Evolutionary conservation across 2,329 filamentous ascomycete species (phyloP).

Genomic region (Xylariomycetidae sp.): DNA sequence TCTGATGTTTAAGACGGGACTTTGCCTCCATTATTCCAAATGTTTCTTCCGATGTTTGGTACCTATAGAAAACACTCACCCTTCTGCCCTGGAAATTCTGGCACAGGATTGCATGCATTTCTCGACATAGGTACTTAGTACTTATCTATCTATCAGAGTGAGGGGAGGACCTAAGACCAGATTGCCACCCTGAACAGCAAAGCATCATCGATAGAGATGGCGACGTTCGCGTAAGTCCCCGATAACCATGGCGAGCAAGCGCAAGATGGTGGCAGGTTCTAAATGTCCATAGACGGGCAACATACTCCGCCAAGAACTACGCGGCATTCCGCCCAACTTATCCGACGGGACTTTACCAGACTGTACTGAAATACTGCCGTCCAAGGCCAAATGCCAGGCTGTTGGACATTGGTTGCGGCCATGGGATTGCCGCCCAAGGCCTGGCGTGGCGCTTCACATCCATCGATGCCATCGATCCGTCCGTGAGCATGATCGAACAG

Average conservation of each 20-base stretch:
- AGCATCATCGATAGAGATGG: slow-evolving; percentile 30
- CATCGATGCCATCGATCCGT: slow-evolving; percentile 51
- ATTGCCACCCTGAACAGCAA: background rate
- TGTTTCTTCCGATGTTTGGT: no score
- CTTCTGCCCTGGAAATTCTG: no score
- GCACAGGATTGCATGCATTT: background rate
- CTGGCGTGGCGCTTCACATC: slow-evolving; percentile 46
- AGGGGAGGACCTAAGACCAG: background rate
- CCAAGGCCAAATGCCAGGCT: slow-evolving; percentile 25
- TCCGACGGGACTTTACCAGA: slow-evolving; percentile 46
- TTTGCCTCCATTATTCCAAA: no score
- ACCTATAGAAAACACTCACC: no score
- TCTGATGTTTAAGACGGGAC: no score
- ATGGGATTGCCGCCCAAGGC: slow-evolving; percentile 50
- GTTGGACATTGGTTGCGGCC: slow-evolving; percentile 59
- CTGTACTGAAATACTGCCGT: slow-evolving; percentile 48
- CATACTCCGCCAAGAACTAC: slow-evolving; percentile 52
- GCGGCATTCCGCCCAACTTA: slow-evolving; percentile 56
- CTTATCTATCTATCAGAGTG: background rate
- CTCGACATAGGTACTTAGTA: no score
- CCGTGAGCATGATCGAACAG: slow-evolving; percentile 49
- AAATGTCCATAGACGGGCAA: slow-evolving; percentile 38
- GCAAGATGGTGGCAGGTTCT: slow-evolving; percentile 6
- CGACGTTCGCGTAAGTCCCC: slow-evolving; percentile 40
- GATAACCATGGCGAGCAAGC: background rate